Evolutionary conservation across 768 basidiomycete genomes (phyloP).

Genomic region (Tricholoma hemisulphureum): DNA sequence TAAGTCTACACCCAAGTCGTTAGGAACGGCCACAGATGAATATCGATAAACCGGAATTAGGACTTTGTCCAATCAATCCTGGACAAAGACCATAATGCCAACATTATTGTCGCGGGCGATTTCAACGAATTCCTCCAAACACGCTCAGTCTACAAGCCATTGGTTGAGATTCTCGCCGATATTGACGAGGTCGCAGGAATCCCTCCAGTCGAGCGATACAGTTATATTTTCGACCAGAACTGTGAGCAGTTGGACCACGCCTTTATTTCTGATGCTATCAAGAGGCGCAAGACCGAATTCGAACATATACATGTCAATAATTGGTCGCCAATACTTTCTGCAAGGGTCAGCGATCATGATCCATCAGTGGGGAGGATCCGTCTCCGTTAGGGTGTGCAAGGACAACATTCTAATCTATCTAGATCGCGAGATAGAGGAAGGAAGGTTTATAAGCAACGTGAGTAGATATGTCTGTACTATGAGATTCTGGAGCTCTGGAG

Average conservation of each 20-base stretch:
- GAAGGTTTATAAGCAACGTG: too few species aligned
- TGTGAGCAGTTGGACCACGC: conserved; percentile 59
- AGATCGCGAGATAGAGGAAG: too few species aligned
- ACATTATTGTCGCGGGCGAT: conserved; percentile 56
- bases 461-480: too few species aligned
- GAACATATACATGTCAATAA: conserved; percentile 65
- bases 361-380: conserved; percentile 52
- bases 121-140: conserved; percentile 62
- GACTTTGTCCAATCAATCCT: conserved; percentile 49
- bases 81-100: conserved; percentile 40
- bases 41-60: too few species aligned
- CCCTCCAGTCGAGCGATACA: conserved; percentile 53
- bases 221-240: conserved; percentile 60
- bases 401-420: too few species aligned
- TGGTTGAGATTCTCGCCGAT: conserved; percentile 42
- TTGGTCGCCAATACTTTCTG: conserved; percentile 43
- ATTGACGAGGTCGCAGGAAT: conserved; percentile 51
- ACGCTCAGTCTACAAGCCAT: conserved; percentile 47
- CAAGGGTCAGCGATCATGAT: conserved; percentile 58
- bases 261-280: conserved; percentile 49
- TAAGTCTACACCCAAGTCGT: conserved; percentile 27
- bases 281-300: conserved; percentile 39
- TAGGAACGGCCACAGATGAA: background rate
- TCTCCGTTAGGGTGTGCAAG: conserved; percentile 36
- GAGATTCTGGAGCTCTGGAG: too few species aligned